Percentiles rank a stretch among this genome's conserved stretches.
phyloP scores from a whole-genome alignment of 2,329 filamentous ascomycete genomes.

The Aspergillus pseudotamarii region DNA sequence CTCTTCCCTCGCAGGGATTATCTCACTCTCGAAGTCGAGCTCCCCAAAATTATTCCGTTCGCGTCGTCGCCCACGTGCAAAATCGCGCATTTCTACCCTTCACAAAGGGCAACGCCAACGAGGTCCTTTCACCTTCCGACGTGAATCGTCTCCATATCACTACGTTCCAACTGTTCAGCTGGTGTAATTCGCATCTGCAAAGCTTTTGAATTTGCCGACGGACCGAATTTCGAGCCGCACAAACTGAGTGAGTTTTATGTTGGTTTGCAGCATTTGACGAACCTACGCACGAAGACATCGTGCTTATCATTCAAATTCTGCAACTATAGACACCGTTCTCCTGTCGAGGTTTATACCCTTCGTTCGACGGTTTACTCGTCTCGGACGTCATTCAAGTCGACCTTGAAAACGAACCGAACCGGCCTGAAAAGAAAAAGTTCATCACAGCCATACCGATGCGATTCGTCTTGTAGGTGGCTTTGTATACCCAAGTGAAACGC shows the following conservation, averaged over 20 bases:
- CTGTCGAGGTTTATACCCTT: conserved; percentile 1
- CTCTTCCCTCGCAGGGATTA: conserved; percentile 15
- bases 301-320: neutral
- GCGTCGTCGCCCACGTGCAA: conserved; percentile 27
- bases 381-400: conserved; percentile 18
- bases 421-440: neutral
- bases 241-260: conserved; percentile 14
- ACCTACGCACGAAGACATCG: conserved; percentile 3
- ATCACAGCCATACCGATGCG: conserved; percentile 26
- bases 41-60: conserved; percentile 9
- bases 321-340: neutral
- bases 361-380: conserved; percentile 12
- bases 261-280: conserved; percentile 6
- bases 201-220: conserved; percentile 16
- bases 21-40: conserved; percentile 4
- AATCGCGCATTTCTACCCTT: conserved; percentile 28
- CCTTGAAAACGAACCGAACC: conserved; percentile 9
- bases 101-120: conserved; percentile 24
- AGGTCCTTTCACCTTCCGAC: conserved; percentile 9
- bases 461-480: conserved; percentile 27
- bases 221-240: conserved; percentile 18
- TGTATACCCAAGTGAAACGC: neutral
- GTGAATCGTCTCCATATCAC: conserved; percentile 7
- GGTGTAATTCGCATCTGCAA: conserved; percentile 8
- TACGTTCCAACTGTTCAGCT: conserved; percentile 6